These are phyloP conservation scores for Solidago caesia DNA, from an alignment of 129 eudicot species.

Conservation along the genomic window DNA sequence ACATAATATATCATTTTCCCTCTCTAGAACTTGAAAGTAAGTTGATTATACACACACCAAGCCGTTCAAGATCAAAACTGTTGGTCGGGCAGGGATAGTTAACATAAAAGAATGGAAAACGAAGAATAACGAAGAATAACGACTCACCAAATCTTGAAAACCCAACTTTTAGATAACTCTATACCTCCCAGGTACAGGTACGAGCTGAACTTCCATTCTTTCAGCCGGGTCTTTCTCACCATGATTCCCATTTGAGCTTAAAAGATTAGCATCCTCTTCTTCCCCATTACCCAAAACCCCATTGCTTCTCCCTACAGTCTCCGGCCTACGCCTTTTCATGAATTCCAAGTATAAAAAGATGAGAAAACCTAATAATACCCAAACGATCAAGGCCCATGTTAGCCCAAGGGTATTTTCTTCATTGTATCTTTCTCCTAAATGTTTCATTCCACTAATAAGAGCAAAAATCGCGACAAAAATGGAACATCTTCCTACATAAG, in stretches of 20 bases:
- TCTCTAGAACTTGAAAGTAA: neutral
- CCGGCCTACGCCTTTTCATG: conserved; percentile 40
- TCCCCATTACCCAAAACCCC: conserved; percentile 91
- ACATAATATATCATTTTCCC: conserved; percentile 27
- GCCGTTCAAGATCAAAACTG: conserved; percentile 36
- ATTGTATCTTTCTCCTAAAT: conserved; percentile 82
- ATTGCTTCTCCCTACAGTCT: conserved; percentile 47
- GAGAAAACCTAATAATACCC: conserved; percentile 63
- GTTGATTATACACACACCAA: conserved; percentile 31
- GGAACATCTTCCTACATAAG: conserved; percentile 64
- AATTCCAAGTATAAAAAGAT: conserved; percentile 61
- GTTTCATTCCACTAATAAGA: conserved; percentile 86
- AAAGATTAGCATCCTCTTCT: conserved; percentile 80
- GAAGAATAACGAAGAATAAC: conserved; percentile 2
- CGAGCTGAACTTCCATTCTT: conserved; percentile 83
- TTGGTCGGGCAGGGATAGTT: conserved; percentile 27
- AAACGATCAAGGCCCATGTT: conserved; percentile 80
- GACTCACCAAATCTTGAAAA: conserved; percentile 10
- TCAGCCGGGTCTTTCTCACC: conserved; percentile 57
- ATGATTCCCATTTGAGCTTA: conserved; percentile 46
- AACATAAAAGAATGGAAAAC: conserved; percentile 13
- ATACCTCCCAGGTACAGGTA: conserved; percentile 50
- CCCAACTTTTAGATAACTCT: conserved; percentile 25
- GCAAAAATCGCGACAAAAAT: conserved; percentile 63
- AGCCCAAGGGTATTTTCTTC: conserved; percentile 70